Percentiles rank a stretch among this genome's conserved stretches.
Evolutionary conservation across 306 rosid genomes (phyloP).

Genomic region (Vicia villosa): DNA sequence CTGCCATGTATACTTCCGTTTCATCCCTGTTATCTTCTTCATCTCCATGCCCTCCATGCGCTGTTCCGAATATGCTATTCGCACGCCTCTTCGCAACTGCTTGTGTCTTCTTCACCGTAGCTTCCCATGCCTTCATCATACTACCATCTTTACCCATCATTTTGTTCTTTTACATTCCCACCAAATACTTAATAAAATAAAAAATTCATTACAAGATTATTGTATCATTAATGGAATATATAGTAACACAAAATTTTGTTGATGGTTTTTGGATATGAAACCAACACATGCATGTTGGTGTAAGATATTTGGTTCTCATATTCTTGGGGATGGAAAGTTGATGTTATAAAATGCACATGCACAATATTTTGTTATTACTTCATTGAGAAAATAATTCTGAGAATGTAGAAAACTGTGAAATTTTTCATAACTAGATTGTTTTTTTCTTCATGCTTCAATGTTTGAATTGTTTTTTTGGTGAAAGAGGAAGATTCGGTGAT

Average conservation of each 20-base stretch:
- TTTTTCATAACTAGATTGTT: constrained; percentile 7
- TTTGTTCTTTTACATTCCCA: constrained; percentile 14
- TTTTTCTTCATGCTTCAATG: constrained; percentile 20
- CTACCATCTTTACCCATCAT: constrained; percentile 71
- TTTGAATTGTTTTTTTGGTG: constrained; percentile 39
- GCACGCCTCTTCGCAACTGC: constrained; percentile 84
- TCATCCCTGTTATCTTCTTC: constrained; percentile 44
- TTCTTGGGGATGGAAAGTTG: constrained; percentile 22
- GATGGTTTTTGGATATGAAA: constrained; percentile 24
- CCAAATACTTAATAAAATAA: neutral
- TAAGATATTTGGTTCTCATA: constrained; percentile 27
- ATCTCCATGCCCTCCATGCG: constrained; percentile 29
- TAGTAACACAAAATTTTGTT: constrained; percentile 18
- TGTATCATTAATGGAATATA: neutral
- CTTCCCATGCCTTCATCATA: constrained; percentile 91
- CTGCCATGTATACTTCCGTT: constrained; percentile 56
- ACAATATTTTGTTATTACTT: constrained; percentile 15
- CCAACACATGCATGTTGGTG: constrained; percentile 37
- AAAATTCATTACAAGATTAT: constrained; percentile 10
- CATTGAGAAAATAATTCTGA: constrained; percentile 6
- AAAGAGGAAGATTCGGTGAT: constrained; percentile 52
- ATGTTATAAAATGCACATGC: neutral
- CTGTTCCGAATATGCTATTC: constrained; percentile 70
- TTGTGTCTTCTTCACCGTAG: constrained; percentile 79
- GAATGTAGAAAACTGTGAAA: constrained; percentile 21